A percentile compares a stretch with the other conserved stretches of the same genome.
Evolutionary conservation across 2,329 filamentous ascomycete genomes (phyloP).

Genomic region (Ophiostoma sp.): DNA sequence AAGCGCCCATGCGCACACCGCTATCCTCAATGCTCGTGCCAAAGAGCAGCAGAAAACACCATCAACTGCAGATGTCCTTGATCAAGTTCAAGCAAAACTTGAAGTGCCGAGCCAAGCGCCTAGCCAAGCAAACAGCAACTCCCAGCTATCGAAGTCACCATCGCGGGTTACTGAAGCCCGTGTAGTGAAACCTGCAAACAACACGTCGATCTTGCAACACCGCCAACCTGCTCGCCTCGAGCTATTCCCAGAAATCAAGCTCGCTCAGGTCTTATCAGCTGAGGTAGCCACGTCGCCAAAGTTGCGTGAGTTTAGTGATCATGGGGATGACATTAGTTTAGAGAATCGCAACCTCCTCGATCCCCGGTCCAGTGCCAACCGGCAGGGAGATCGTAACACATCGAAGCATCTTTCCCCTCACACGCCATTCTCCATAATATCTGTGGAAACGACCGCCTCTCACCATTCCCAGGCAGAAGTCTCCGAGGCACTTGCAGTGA

Average conservation of each 20-base stretch:
- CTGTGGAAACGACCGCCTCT: conserved; percentile 54
- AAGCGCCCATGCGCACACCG: conserved; percentile 50
- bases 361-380: conserved; percentile 41
- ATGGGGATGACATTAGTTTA: conserved; percentile 30
- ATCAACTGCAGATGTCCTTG: not conserved
- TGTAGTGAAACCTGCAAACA: not conserved
- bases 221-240: not conserved
- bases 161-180: not conserved
- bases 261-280: not conserved
- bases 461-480: conserved; percentile 50
- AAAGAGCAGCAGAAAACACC: not conserved
- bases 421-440: conserved; percentile 58
- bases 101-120: conserved; percentile 3
- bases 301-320: conserved; percentile 26
- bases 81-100: not conserved
- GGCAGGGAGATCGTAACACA: conserved; percentile 50
- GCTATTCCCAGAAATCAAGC: not conserved
- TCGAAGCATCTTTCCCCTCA: conserved; percentile 50
- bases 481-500: conserved; percentile 57
- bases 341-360: conserved; percentile 24
- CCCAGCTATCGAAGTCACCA: not conserved
- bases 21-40: conserved; percentile 13
- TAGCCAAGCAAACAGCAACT: not conserved
- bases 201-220: not conserved
- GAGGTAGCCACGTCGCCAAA: not conserved